A percentile compares a stretch with the other conserved stretches of the same genome.
phyloP scores from a whole-genome alignment of 805 yeast genomes.

The Cyberlindnera japonica region DNA sequence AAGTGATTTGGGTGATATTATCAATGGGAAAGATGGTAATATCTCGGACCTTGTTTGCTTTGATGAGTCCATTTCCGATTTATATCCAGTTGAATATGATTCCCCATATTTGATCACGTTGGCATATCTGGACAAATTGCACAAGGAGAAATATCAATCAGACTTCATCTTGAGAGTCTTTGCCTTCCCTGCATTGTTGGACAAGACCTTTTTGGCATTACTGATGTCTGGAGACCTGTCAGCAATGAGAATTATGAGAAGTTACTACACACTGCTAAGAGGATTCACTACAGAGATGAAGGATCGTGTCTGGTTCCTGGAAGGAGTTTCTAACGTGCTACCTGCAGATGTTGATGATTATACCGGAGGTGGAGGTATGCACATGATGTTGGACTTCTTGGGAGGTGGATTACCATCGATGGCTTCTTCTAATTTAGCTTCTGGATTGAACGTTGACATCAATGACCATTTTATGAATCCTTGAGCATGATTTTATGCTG shows the following conservation, averaged over 20 bases:
- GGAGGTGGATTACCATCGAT: constrained; percentile 61
- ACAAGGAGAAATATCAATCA: constrained; percentile 75
- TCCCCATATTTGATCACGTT: constrained; percentile 87
- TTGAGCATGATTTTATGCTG: no score
- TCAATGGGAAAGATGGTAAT: constrained; percentile 34
- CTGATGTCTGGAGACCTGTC: constrained; percentile 80
- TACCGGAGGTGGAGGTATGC: constrained; percentile 89
- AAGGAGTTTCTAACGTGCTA: constrained; percentile 82
- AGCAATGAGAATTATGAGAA: constrained; percentile 89
- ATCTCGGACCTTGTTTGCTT: constrained; percentile 69
- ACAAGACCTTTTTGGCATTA: constrained; percentile 70
- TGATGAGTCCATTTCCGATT: constrained; percentile 77
- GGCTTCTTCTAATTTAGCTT: constrained; percentile 38
- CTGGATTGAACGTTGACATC: constrained; percentile 28
- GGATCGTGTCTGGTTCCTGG: constrained; percentile 89
- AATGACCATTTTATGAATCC: constrained; percentile 29
- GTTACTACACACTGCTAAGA: constrained; percentile 77
- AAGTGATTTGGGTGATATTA: constrained; percentile 77
- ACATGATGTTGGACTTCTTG: constrained; percentile 83
- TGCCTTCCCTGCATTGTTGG: constrained; percentile 90
- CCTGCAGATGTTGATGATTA: constrained; percentile 92
- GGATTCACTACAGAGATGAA: constrained; percentile 83
- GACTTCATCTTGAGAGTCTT: constrained; percentile 85
- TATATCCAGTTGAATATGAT: constrained; percentile 78
- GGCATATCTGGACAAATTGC: constrained; percentile 80